Evolutionary conservation across 805 yeast species (phyloP).

Genomic region (Metschnikowia arizonensis): DNA sequence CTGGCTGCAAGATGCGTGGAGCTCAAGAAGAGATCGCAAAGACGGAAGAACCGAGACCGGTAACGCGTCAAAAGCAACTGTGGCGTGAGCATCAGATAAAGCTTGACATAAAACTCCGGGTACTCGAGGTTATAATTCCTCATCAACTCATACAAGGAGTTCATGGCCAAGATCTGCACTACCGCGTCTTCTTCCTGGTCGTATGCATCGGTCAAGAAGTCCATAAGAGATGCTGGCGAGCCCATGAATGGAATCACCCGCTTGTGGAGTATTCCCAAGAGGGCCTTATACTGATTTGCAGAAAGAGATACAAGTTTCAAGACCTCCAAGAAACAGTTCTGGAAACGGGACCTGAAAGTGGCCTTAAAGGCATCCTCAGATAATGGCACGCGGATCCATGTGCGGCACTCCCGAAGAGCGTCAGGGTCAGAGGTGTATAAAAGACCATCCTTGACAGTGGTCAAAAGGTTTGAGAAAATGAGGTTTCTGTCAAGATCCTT

Average conservation of each 20-base stretch:
- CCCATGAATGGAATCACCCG: constrained; percentile 76
- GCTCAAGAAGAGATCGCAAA: constrained; percentile 78
- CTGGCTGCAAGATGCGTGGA: constrained; percentile 84
- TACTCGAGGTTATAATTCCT: constrained; percentile 79
- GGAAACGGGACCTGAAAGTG: constrained; percentile 61
- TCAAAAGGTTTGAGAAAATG: constrained; percentile 38
- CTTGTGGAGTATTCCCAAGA: constrained; percentile 71
- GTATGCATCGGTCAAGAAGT: constrained; percentile 85
- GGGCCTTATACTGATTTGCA: constrained; percentile 60
- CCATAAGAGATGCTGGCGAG: constrained; percentile 84
- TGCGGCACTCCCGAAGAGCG: constrained; percentile 26
- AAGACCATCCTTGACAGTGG: constrained; percentile 32
- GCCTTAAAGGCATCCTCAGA: constrained; percentile 37
- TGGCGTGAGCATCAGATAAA: constrained; percentile 76
- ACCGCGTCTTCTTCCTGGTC: constrained; percentile 44
- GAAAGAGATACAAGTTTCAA: constrained; percentile 47
- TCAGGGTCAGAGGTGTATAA: constrained; percentile 23
- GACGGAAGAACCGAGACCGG: constrained; percentile 81
- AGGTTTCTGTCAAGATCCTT: not conserved
- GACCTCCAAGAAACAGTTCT: constrained; percentile 59
- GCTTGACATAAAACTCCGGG: constrained; percentile 81
- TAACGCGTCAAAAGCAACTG: constrained; percentile 71
- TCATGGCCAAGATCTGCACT: constrained; percentile 73
- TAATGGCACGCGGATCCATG: constrained; percentile 32
- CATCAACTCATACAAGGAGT: constrained; percentile 84